These are phyloP conservation scores for Pelargonium exstipulatum DNA, from an alignment of 441 rosid genomes.

Conservation along the genomic window DNA sequence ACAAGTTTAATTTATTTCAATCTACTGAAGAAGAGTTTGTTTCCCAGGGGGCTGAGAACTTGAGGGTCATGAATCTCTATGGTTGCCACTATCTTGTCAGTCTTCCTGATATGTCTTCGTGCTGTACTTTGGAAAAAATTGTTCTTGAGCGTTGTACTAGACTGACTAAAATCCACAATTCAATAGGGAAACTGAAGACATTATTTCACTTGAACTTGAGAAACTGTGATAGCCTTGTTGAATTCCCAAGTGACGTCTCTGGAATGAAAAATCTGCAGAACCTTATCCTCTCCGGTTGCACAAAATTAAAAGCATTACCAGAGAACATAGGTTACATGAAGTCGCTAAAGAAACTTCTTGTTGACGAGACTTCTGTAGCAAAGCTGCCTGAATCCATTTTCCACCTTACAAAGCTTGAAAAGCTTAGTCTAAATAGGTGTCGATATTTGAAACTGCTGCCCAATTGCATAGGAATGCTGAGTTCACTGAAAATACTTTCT, in stretches of 20 bases:
- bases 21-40: too few species aligned
- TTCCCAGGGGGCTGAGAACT: constrained; percentile 37
- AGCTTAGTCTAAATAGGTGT: constrained; percentile 42
- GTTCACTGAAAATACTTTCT: constrained; percentile 39
- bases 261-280: constrained; percentile 43
- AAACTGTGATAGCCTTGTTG: constrained; percentile 35
- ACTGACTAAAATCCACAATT: constrained; percentile 39
- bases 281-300: constrained; percentile 48
- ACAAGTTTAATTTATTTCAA: too few species aligned
- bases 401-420: constrained; percentile 40
- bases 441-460: constrained; percentile 37
- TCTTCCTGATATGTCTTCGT: constrained; percentile 47
- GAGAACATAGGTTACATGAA: constrained; percentile 42
- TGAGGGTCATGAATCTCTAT: constrained; percentile 40
- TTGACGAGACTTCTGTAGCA: constrained; percentile 42
- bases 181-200: constrained; percentile 38
- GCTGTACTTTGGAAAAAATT: constrained; percentile 42
- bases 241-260: constrained; percentile 46
- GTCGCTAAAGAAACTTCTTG: constrained; percentile 42
- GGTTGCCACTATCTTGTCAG: constrained; percentile 36
- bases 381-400: constrained; percentile 41
- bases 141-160: constrained; percentile 35
- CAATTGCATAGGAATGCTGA: constrained; percentile 26
- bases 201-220: constrained; percentile 43
- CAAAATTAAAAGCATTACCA: constrained; percentile 40